Conservation (phyloP, 73 alveolate genomes). For the Tetrahymena borealis region DNA sequence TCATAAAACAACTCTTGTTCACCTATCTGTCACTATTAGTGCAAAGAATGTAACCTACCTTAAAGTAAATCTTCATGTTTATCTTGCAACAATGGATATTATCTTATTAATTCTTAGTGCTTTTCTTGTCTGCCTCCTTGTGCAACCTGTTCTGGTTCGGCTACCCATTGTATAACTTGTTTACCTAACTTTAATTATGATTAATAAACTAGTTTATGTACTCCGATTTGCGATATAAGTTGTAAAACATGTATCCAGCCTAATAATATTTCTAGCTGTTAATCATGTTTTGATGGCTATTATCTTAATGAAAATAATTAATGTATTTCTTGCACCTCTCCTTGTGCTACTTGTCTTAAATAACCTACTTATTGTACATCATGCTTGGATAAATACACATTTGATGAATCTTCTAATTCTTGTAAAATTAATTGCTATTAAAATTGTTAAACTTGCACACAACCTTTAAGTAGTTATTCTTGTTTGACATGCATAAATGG, state of each 20-base stretch:
- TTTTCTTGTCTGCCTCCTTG: background rate
- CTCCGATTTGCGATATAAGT: background rate
- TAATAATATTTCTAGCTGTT: no score
- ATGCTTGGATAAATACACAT: background rate
- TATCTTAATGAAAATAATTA: background rate
- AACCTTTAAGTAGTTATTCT: background rate
- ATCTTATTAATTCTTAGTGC: background rate
- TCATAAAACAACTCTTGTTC: background rate
- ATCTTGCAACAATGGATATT: background rate
- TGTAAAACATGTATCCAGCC: background rate
- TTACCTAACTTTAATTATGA: background rate
- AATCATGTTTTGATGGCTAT: background rate
- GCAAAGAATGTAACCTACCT: background rate
- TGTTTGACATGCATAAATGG: background rate
- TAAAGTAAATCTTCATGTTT: background rate
- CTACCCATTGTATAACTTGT: background rate
- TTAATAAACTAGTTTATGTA: background rate
- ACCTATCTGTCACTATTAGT: background rate
- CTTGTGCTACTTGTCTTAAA: background rate
- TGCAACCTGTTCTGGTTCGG: background rate
- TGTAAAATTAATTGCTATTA: background rate
- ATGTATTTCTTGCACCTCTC: background rate
- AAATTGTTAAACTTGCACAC: background rate
- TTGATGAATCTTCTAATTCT: background rate
- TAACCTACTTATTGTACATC: background rate